Conservation (phyloP, 2,329 filamentous ascomycete species). For the Byssothecium circinans region DNA sequence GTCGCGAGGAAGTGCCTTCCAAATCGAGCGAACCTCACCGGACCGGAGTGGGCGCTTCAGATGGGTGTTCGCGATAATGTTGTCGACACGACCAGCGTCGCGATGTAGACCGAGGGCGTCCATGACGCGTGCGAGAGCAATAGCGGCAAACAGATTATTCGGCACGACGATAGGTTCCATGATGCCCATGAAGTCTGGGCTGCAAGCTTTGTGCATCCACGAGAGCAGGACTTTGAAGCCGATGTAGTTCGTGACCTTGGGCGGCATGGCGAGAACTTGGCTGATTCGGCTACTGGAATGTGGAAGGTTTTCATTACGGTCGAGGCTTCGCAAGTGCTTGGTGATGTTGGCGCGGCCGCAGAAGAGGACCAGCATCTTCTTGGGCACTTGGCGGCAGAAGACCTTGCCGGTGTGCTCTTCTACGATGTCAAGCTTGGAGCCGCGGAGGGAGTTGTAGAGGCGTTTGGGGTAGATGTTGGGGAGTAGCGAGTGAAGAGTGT, state of each 20-base stretch:
- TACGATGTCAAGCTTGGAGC: conserved; percentile 5
- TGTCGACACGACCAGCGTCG: conserved; percentile 23
- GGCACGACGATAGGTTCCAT: conserved; percentile 22
- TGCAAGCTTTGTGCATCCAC: conserved; percentile 30
- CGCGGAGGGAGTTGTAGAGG: not conserved
- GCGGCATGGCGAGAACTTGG: conserved; percentile 19
- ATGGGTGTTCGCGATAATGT: conserved; percentile 13
- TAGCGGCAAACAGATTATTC: conserved; percentile 20
- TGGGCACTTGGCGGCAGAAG: conserved; percentile 3
- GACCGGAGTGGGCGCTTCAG: conserved; percentile 17
- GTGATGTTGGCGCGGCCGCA: conserved; percentile 4
- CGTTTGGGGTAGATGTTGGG: conserved; percentile 1
- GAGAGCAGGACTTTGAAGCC: conserved; percentile 19
- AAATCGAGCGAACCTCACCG: conserved; percentile 21
- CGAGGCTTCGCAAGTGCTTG: not conserved
- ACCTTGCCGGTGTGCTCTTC: conserved; percentile 1
- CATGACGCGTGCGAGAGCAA: conserved; percentile 23
- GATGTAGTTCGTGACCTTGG: conserved; percentile 8
- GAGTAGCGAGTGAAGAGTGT: conserved; percentile 2
- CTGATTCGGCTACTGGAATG: conserved; percentile 7
- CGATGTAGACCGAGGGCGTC: conserved; percentile 19
- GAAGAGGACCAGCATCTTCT: conserved; percentile 12
- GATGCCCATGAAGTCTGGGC: conserved; percentile 4
- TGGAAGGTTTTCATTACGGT: not conserved
- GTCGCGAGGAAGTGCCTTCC: conserved; percentile 20